phyloP scores from a whole-genome alignment of 108 stramenopile species.

The Cylindrotheca closterium region DNA sequence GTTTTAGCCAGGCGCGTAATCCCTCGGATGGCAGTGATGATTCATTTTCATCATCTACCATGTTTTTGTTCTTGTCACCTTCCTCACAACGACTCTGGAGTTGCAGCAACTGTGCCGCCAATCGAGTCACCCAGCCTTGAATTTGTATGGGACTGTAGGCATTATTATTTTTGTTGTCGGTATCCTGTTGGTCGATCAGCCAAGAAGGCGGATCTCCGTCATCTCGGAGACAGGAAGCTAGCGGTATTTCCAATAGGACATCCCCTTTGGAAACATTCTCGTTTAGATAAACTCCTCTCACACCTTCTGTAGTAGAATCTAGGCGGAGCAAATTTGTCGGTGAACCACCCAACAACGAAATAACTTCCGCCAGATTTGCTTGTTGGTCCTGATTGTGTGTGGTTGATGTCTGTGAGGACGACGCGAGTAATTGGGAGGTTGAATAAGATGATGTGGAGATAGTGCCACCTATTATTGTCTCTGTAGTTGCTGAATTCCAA shows the following conservation, averaged over 20 bases:
- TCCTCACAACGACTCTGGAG: slow-evolving; percentile 13
- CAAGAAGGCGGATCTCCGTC: slow-evolving; percentile 49
- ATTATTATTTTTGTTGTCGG: slow-evolving; percentile 20
- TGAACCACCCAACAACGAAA: background rate
- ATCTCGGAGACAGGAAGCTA: slow-evolving; percentile 64
- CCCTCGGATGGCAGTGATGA: slow-evolving; percentile 32
- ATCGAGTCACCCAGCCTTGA: slow-evolving; percentile 65
- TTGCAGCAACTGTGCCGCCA: slow-evolving; percentile 64
- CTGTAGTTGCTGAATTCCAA: no score
- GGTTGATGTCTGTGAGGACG: no score
- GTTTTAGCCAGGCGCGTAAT: slow-evolving; percentile 55
- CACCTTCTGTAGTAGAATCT: slow-evolving; percentile 21
- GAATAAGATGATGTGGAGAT: no score
- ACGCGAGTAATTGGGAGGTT: no score
- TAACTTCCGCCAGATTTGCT: no score
- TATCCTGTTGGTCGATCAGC: slow-evolving; percentile 18
- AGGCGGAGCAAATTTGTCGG: slow-evolving; percentile 15
- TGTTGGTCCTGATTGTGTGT: no score
- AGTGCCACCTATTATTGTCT: no score
- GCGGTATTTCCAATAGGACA: slow-evolving; percentile 54
- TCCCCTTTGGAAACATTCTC: slow-evolving; percentile 37
- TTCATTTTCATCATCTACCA: slow-evolving; percentile 7
- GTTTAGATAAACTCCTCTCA: slow-evolving; percentile 51
- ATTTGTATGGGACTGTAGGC: slow-evolving; percentile 23
- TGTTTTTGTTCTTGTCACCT: background rate